These are phyloP conservation scores for Aspergillus unguis DNA, from an alignment of 2,329 filamentous ascomycete genomes.

Conservation along the genomic window DNA sequence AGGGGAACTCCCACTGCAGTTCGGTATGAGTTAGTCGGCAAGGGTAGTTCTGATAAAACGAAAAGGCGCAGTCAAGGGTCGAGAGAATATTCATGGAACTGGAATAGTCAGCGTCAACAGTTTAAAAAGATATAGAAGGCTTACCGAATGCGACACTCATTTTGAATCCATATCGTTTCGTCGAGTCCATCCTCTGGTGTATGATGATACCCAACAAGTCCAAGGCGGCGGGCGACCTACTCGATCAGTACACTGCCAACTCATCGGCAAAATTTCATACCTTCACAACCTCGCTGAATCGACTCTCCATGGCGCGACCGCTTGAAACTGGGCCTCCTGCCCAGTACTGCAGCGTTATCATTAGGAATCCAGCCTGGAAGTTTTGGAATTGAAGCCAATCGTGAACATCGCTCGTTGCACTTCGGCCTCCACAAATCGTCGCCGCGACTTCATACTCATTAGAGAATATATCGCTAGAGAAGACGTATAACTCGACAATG, in stretches of 20 bases:
- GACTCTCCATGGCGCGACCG: constrained; percentile 42
- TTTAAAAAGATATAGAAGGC: neutral
- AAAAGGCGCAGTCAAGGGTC: constrained; percentile 44
- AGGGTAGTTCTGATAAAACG: constrained; percentile 46
- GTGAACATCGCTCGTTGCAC: constrained; percentile 20
- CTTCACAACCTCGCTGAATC: constrained; percentile 44
- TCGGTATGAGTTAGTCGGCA: constrained; percentile 41
- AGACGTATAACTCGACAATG: constrained; percentile 44
- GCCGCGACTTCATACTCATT: constrained; percentile 39
- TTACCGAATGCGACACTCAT: constrained; percentile 44
- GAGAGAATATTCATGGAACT: constrained; percentile 43
- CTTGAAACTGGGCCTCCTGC: constrained; percentile 37
- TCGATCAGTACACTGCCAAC: neutral
- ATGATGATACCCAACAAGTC: constrained; percentile 39
- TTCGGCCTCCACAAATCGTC: constrained; percentile 27
- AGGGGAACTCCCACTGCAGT: constrained; percentile 45
- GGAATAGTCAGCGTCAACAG: constrained; percentile 6
- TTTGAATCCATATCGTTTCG: constrained; percentile 44
- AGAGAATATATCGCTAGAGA: constrained; percentile 42
- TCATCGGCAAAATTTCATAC: constrained; percentile 20
- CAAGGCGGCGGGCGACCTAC: constrained; percentile 40
- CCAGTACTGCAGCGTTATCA: constrained; percentile 45
- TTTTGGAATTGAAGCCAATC: constrained; percentile 40
- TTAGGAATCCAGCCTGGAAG: constrained; percentile 44
- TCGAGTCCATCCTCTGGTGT: constrained; percentile 34